A percentile compares a stretch with the other conserved stretches of the same genome.
Conservation (phyloP, 441 rosid genomes). For the Geranium incanum region DNA sequence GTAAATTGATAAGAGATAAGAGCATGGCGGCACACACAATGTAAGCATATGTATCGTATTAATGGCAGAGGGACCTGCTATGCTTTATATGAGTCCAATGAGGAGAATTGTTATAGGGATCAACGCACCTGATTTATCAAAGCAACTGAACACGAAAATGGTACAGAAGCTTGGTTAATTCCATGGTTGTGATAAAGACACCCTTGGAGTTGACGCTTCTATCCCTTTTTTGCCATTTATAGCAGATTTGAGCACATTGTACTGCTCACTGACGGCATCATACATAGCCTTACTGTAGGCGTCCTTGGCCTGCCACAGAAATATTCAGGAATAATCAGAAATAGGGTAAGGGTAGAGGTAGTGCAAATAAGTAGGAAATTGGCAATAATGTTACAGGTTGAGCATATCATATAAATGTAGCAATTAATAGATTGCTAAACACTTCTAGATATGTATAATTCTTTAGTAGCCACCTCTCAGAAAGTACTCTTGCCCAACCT, state of each 20-base stretch:
- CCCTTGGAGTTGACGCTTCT: slow-evolving; percentile 49
- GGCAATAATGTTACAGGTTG: background rate
- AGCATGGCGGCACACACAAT: background rate
- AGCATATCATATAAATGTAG: background rate
- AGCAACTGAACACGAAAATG: slow-evolving; percentile 5
- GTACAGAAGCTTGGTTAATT: slow-evolving; percentile 28
- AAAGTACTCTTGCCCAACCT: background rate
- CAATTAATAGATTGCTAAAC: background rate
- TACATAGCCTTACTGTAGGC: slow-evolving; percentile 46
- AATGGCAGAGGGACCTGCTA: background rate
- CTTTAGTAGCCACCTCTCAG: background rate
- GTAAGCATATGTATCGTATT: background rate
- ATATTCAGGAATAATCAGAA: slow-evolving; percentile 18
- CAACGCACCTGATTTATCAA: slow-evolving; percentile 26
- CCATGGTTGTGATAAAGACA: slow-evolving; percentile 82
- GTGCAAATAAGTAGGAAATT: background rate
- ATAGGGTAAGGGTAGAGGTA: background rate
- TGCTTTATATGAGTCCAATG: background rate
- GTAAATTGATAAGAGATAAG: background rate
- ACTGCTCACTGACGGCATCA: slow-evolving; percentile 57
- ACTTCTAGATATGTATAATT: background rate
- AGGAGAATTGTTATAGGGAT: background rate
- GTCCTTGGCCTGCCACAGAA: slow-evolving; percentile 55
- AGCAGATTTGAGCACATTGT: slow-evolving; percentile 56
- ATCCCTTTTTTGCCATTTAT: slow-evolving; percentile 47